Evolutionary conservation across 2,329 filamentous ascomycete genomes (phyloP).

Genomic region (Diaporthe ampelina): DNA sequence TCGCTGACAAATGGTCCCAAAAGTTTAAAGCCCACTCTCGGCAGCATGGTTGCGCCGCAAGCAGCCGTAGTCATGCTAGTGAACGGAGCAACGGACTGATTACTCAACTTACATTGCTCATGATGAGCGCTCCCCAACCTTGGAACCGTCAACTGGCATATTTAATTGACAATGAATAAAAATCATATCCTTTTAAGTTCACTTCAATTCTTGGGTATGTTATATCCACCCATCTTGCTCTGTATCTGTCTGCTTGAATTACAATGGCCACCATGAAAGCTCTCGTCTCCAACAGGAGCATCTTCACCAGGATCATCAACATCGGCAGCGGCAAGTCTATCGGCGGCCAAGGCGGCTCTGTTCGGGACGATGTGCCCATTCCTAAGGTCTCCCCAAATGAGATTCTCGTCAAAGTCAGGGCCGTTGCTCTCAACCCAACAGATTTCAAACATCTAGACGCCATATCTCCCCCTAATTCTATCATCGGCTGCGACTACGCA

Average conservation of each 20-base stretch:
- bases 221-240: neutral
- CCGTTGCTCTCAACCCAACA: slow-evolving; percentile 26
- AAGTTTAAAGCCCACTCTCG: neutral
- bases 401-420: slow-evolving; percentile 46
- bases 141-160: neutral
- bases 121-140: neutral
- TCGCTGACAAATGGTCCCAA: neutral
- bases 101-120: neutral
- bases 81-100: neutral
- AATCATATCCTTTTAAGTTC: too few species aligned
- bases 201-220: neutral
- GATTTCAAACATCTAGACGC: slow-evolving; percentile 3
- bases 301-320: neutral
- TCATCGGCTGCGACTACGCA: neutral
- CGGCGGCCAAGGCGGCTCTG: slow-evolving; percentile 29
- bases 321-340: neutral
- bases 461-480: neutral
- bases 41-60: neutral
- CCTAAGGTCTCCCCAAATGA: slow-evolving; percentile 43
- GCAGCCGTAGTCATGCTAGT: neutral
- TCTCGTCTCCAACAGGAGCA: neutral
- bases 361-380: slow-evolving; percentile 41
- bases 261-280: neutral
- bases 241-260: neutral
- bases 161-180: too few species aligned